Evolutionary conservation across 1,284 basidiomycete genomes (phyloP), one percentile per base, ranked within the genome.

Genomic region (Tetrapyrgos nigripes): DNA sequence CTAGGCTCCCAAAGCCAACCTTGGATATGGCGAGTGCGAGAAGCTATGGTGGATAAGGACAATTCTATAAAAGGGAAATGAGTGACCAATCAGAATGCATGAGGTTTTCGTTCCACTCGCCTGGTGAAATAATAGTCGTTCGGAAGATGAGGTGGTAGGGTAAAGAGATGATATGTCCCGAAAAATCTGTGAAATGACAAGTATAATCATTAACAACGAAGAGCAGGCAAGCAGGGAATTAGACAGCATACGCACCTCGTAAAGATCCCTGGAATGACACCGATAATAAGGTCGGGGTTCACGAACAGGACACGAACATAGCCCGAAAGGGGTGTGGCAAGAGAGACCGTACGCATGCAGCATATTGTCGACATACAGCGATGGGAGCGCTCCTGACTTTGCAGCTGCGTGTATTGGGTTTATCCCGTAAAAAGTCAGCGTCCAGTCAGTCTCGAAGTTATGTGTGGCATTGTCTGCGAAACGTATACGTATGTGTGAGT

Each of bases 251-350:
- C 50, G 11, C 40, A 60, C 55, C 46, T 60, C 59, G 28, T 60
- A 60, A 29, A 60, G 35, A 43, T 60, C 59, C 21, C 54, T 55
- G n/a, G 59, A 60, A 24, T 60, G 59, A 33, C 59, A 60, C 14
- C 51, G 50, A 40, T 60, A 60, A 23, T 52, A 60, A 27, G 59
- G 59, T 44, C 57, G 55, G 5, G 48, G 59, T 17, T 53, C n/a
- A 26, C 55, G 55, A 11, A 60, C 59, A 24, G 59, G 59, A 43
- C 57, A 60, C 29, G 59, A 49, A 43, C 59, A 60, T 5, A 60
- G 51, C 21, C 51, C 51, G 44, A 31, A 57, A 3, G 59, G 59
- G 50, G 57, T 53, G 21, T 44, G 57, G 46, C 57, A 60, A 1
- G 28, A 50, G 8, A 60, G 55, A 6, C 50, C 59, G 27, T 60